Conservation (phyloP, 2,329 filamentous ascomycete species). For the Whalleya microplaca region DNA sequence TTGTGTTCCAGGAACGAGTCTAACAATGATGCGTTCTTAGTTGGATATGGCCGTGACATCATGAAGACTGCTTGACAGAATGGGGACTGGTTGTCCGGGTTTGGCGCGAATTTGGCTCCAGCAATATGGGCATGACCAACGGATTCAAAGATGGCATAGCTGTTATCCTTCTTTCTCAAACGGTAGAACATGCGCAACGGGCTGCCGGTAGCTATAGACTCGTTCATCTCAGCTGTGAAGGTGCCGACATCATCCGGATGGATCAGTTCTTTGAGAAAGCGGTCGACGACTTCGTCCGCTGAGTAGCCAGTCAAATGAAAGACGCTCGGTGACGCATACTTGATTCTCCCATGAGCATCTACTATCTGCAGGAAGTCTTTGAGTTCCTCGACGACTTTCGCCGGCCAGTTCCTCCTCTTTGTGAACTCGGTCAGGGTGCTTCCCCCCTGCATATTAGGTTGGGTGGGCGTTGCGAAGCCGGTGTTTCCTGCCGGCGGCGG, state of each 20-base stretch:
- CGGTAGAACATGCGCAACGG: slow-evolving; percentile 84
- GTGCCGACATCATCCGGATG: slow-evolving; percentile 84
- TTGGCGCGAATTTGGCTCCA: slow-evolving; percentile 65
- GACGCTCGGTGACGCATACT: slow-evolving; percentile 83
- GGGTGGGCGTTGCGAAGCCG: slow-evolving; percentile 35
- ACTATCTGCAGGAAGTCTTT: slow-evolving; percentile 88
- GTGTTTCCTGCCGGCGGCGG: slow-evolving; percentile 30
- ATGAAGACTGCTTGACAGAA: slow-evolving; percentile 92
- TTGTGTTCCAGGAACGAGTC: slow-evolving; percentile 97
- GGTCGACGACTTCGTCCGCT: slow-evolving; percentile 70
- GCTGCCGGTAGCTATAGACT: slow-evolving; percentile 82
- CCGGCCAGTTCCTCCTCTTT: slow-evolving; percentile 76
- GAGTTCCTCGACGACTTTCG: slow-evolving; percentile 86
- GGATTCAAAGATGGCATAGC: slow-evolving; percentile 84
- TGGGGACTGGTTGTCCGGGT: slow-evolving; percentile 65
- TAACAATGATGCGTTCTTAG: slow-evolving; percentile 80
- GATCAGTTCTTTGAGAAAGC: slow-evolving; percentile 79
- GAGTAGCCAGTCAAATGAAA: slow-evolving; percentile 76
- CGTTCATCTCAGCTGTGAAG: slow-evolving; percentile 86
- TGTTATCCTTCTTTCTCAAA: slow-evolving; percentile 73
- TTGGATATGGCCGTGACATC: slow-evolving; percentile 88
- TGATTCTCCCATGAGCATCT: slow-evolving; percentile 79
- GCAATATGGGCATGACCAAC: slow-evolving; percentile 90
- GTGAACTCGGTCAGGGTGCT: slow-evolving; percentile 62
- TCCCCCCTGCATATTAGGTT: slow-evolving; percentile 37